These are phyloP conservation scores for Backusella luteola DNA, from an alignment of 192 early-diverging fungal species.

Conservation along the genomic window DNA sequence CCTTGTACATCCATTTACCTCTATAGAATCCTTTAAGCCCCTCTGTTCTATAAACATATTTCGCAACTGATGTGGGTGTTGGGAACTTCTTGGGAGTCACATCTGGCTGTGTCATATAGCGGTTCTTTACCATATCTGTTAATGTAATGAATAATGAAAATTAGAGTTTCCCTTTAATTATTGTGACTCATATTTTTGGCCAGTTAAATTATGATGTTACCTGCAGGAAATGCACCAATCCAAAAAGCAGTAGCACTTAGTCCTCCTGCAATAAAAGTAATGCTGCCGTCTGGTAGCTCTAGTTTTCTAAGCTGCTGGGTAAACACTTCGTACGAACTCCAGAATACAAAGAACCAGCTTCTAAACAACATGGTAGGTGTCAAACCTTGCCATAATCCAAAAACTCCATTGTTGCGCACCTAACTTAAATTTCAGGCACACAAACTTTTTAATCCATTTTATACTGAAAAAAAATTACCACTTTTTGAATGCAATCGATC, in stretches of 20 bases:
- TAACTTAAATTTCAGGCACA: conserved; percentile 17
- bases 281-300: conserved; percentile 53
- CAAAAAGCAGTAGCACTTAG: conserved; percentile 90
- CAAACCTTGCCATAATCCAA: conserved; percentile 85
- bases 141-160: not conserved
- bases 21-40: conserved; percentile 86
- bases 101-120: conserved; percentile 90
- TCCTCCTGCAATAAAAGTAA: conserved; percentile 79
- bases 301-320: conserved; percentile 44
- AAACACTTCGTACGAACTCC: conserved; percentile 71
- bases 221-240: conserved; percentile 50
- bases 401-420: conserved; percentile 72
- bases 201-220: conserved; percentile 18
- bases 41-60: conserved; percentile 63
- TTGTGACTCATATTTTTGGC: conserved; percentile 10
- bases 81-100: conserved; percentile 62
- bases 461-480: conserved; percentile 41
- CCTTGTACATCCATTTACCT: conserved; percentile 36
- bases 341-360: conserved; percentile 78
- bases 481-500: conserved; percentile 76
- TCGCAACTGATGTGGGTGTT: conserved; percentile 49
- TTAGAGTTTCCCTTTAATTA: not conserved
- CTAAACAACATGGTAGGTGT: conserved; percentile 81
- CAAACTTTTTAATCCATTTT: not conserved
- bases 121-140: conserved; percentile 87